Conservation (phyloP, 371 early-diverging fungal species). For the Mortierella sp. region DNA sequence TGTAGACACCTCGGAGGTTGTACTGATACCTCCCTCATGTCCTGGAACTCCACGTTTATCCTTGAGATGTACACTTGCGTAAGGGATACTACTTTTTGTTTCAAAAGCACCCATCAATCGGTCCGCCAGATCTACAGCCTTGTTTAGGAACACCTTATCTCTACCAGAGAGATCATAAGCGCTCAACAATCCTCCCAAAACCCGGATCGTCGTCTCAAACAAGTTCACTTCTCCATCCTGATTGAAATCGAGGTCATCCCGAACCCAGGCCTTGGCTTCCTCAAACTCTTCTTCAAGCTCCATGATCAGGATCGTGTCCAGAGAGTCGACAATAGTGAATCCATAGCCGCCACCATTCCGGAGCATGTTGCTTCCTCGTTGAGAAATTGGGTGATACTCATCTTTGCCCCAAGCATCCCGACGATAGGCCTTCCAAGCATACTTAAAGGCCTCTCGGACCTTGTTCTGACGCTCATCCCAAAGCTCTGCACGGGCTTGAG, state of each 20-base stretch:
- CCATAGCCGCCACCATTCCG: constrained; percentile 64
- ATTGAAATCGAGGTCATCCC: constrained; percentile 65
- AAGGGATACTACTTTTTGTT: constrained; percentile 82
- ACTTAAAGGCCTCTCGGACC: constrained; percentile 66
- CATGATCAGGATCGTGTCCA: constrained; percentile 91
- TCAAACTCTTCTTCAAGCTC: constrained; percentile 79
- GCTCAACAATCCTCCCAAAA: constrained; percentile 89
- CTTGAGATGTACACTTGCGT: constrained; percentile 70
- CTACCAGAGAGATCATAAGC: constrained; percentile 83
- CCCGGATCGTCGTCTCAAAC: constrained; percentile 95
- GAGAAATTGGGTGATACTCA: constrained; percentile 81
- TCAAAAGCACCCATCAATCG: constrained; percentile 81
- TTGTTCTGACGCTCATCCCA: constrained; percentile 58
- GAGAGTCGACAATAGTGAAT: constrained; percentile 84
- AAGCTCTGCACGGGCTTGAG: neutral
- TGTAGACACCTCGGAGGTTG: constrained; percentile 89
- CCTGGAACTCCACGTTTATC: constrained; percentile 49
- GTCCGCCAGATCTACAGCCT: constrained; percentile 85
- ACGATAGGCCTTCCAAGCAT: constrained; percentile 86
- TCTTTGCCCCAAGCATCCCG: constrained; percentile 87
- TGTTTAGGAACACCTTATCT: constrained; percentile 73
- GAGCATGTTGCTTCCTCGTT: constrained; percentile 54
- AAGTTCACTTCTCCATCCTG: constrained; percentile 82
- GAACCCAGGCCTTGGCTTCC: constrained; percentile 75
- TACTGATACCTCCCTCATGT: constrained; percentile 60